phyloP scores from a whole-genome alignment of 768 basidiomycete species.

The Cyclocybe cylindracea region DNA sequence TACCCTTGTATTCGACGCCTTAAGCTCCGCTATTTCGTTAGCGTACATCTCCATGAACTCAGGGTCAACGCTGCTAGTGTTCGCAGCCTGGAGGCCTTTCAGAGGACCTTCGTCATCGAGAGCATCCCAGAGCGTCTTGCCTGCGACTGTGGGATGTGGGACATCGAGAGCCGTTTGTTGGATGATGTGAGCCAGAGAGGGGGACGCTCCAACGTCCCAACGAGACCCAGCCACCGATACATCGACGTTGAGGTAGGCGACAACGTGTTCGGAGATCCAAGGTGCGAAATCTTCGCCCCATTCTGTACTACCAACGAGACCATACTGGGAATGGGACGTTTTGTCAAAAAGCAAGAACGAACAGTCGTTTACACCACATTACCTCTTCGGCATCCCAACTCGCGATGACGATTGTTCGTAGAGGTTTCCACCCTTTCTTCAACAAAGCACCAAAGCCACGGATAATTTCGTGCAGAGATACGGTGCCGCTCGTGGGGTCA shows the following conservation, averaged over 20 bases:
- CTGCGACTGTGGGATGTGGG: conserved; percentile 67
- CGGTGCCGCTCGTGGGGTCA: conserved; percentile 82
- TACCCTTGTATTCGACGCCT: conserved; percentile 44
- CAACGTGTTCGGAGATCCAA: conserved; percentile 80
- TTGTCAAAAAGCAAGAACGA: not conserved
- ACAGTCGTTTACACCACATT: conserved; percentile 27
- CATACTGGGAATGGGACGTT: conserved; percentile 37
- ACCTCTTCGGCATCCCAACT: conserved; percentile 80
- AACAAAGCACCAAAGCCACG: conserved; percentile 72
- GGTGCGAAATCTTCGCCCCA: conserved; percentile 90
- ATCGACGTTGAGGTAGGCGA: conserved; percentile 87
- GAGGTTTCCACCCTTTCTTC: conserved; percentile 78
- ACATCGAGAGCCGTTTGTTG: conserved; percentile 66
- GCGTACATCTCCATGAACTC: conserved; percentile 44
- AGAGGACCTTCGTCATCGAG: conserved; percentile 59
- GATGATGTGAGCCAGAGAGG: conserved; percentile 81
- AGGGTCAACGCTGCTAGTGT: conserved; percentile 35
- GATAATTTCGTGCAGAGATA: conserved; percentile 74
- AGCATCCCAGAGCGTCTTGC: conserved; percentile 81
- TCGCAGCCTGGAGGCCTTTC: conserved; percentile 29
- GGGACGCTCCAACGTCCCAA: conserved; percentile 64
- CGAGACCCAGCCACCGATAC: conserved; percentile 63
- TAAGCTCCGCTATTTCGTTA: conserved; percentile 29
- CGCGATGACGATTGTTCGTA: conserved; percentile 70
- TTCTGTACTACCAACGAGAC: conserved; percentile 85